Conservation (phyloP, 1,139 yeast species). For the Zygoascus sp. region DNA sequence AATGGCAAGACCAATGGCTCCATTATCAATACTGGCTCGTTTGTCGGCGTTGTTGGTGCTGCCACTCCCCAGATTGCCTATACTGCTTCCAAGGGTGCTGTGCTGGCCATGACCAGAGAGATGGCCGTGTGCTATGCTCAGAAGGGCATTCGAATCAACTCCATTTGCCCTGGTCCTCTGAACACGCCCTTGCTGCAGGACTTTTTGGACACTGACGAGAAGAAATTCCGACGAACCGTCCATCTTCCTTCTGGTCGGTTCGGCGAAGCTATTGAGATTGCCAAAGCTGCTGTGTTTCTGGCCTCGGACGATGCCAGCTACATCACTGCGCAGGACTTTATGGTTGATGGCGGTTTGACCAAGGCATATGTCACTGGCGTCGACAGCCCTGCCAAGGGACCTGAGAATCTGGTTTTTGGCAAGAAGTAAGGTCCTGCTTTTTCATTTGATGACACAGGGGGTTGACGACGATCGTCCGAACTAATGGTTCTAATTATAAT, state of each 20-base stretch:
- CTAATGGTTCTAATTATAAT: too few species aligned
- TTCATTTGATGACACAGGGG: too few species aligned
- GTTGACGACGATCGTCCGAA: too few species aligned
- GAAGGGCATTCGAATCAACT: constrained; percentile 60
- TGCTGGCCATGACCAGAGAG: constrained; percentile 48
- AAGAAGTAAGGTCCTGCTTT: constrained; percentile 18
- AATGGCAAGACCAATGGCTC: constrained; percentile 47
- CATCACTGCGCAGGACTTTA: constrained; percentile 76
- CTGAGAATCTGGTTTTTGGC: constrained; percentile 32
- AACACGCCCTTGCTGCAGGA: constrained; percentile 55
- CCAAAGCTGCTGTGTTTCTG: constrained; percentile 75
- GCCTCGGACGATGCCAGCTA: constrained; percentile 76
- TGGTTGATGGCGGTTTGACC: constrained; percentile 75
- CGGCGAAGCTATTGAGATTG: constrained; percentile 66
- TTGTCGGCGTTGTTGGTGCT: constrained; percentile 51
- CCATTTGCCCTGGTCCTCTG: constrained; percentile 64
- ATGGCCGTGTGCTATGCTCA: constrained; percentile 68
- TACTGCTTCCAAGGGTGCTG: constrained; percentile 41
- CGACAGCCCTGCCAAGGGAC: constrained; percentile 28
- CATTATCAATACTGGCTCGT: constrained; percentile 59
- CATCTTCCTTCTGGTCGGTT: constrained; percentile 51
- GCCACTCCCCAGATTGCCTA: constrained; percentile 38
- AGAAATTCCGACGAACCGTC: constrained; percentile 42
- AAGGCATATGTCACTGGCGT: constrained; percentile 33
- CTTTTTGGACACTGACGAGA: constrained; percentile 39